A percentile compares a stretch with the other conserved stretches of the same genome.
These are phyloP conservation scores for Marasmius tenuissimus DNA, from an alignment of 1,284 basidiomycete species.

Conservation along the genomic window DNA sequence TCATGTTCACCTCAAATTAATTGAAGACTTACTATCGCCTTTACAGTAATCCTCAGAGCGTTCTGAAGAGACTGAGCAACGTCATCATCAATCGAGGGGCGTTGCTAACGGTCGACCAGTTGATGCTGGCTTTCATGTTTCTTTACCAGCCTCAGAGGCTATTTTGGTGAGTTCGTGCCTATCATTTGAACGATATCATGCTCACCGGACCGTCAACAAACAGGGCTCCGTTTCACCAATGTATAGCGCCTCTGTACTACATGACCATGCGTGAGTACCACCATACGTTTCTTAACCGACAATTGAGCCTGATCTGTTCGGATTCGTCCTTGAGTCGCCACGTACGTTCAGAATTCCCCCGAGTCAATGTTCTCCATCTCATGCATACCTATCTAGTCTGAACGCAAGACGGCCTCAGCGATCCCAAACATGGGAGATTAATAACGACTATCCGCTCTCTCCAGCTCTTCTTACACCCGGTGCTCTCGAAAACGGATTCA, in stretches of 20 bases:
- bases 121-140: not conserved
- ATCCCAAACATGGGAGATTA: not conserved
- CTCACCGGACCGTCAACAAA: too few species aligned
- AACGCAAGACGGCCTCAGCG: not conserved
- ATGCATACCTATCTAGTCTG: not conserved
- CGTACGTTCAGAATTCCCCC: not conserved
- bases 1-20: too few species aligned
- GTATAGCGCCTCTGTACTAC: not conserved
- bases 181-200: not conserved
- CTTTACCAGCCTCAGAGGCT: not conserved
- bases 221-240: not conserved
- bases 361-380: not conserved
- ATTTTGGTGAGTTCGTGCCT: not conserved
- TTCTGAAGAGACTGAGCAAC: not conserved
- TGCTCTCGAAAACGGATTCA: not conserved
- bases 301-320: not conserved
- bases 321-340: not conserved
- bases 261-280: not conserved
- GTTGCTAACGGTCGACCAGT: not conserved
- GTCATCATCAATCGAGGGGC: not conserved
- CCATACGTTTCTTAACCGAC: not conserved
- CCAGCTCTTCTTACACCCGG: not conserved
- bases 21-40: not conserved
- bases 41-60: not conserved
- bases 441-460: not conserved